Evolutionary conservation across 78 protist species (phyloP).

Genomic region (Dictyostelium capitatum): DNA sequence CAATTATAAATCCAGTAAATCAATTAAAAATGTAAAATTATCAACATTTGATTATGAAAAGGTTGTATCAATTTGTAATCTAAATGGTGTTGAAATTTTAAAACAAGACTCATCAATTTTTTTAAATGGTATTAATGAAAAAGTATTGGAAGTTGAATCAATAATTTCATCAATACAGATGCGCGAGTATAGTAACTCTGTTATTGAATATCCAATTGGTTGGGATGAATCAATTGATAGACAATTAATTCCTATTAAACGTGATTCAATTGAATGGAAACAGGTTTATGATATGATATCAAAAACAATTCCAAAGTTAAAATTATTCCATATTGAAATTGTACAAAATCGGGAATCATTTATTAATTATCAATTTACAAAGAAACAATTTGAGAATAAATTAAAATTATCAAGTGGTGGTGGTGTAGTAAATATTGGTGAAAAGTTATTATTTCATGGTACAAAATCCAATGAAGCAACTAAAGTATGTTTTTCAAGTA

Average conservation of each 20-base stretch:
- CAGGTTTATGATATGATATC: not conserved
- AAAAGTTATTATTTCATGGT: constrained; percentile 8
- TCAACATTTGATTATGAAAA: no score
- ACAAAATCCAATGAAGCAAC: not conserved
- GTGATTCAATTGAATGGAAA: not conserved
- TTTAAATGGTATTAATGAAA: not conserved
- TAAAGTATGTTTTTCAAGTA: not conserved
- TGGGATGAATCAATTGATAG: not conserved
- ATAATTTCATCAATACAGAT: not conserved
- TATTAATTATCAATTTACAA: not conserved
- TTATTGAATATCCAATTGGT: not conserved
- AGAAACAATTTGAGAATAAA: not conserved
- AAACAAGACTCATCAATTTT: not conserved
- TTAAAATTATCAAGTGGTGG: no score
- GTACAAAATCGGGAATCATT: not conserved
- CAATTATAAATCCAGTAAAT: no score
- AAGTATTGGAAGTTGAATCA: not conserved
- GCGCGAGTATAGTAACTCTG: no score
- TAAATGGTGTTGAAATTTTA: not conserved
- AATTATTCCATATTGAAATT: not conserved
- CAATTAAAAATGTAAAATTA: no score
- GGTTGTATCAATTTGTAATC: no score
- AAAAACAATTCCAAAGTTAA: not conserved
- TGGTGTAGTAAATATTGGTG: constrained; percentile 6
- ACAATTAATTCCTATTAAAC: not conserved